Evolutionary conservation across 1,139 yeast species (phyloP).

Genomic region (Zygosaccharomyces pseudobailii): DNA sequence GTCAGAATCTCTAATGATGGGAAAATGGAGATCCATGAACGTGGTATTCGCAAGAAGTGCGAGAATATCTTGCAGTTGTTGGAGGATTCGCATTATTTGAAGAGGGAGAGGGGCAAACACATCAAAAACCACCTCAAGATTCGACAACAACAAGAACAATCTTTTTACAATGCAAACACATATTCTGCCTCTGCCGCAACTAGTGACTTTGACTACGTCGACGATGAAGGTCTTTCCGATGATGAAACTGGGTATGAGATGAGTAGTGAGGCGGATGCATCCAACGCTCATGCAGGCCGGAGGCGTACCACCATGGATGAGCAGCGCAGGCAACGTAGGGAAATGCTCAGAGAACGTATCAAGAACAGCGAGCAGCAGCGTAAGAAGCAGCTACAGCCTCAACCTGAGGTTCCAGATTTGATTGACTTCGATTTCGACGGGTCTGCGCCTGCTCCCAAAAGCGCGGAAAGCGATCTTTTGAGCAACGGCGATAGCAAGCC

Average conservation of each 20-base stretch:
- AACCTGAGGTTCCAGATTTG: constrained; percentile 20
- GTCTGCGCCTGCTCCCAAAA: not conserved
- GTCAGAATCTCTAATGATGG: constrained; percentile 34
- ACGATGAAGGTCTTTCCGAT: constrained; percentile 21
- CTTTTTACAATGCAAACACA: constrained; percentile 21
- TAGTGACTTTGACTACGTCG: constrained; percentile 14
- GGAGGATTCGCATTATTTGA: constrained; percentile 30
- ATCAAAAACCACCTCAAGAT: constrained; percentile 30
- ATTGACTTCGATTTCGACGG: constrained; percentile 19
- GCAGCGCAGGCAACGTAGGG: constrained; percentile 35
- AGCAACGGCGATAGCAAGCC: not conserved
- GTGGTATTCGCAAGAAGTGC: constrained; percentile 34
- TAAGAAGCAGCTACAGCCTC: constrained; percentile 19
- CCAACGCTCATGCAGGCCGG: constrained; percentile 16
- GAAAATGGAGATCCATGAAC: constrained; percentile 36
- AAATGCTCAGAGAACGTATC: constrained; percentile 32
- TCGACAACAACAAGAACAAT: constrained; percentile 19
- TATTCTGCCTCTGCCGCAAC: constrained; percentile 3
- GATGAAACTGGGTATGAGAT: constrained; percentile 17
- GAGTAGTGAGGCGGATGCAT: constrained; percentile 9
- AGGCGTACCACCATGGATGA: constrained; percentile 29
- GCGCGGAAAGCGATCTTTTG: not conserved
- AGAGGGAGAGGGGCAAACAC: constrained; percentile 27
- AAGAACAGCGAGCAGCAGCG: constrained; percentile 32
- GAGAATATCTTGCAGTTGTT: constrained; percentile 28